phyloP scores from a whole-genome alignment of 306 rosid genomes.

The Cucumis hystrix region DNA sequence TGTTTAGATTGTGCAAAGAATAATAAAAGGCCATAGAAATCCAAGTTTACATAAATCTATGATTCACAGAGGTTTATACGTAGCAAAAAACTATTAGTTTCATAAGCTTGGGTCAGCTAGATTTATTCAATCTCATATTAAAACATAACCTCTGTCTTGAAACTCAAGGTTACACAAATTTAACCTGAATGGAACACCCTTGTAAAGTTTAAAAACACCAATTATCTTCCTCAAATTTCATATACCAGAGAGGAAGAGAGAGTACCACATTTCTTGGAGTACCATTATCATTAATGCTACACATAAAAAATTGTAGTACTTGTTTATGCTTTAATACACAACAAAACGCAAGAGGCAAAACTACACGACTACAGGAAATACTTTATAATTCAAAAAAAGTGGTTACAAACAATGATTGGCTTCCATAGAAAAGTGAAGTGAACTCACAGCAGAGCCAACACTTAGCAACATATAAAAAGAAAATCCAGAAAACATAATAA shows the following conservation, averaged over 20 bases:
- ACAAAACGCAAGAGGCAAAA: neutral
- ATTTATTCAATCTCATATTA: neutral
- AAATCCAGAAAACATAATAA: neutral
- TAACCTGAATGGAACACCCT: neutral
- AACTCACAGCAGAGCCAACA: neutral
- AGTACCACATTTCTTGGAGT: neutral
- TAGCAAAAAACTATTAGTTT: neutral
- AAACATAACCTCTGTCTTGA: neutral
- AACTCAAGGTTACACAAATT: neutral
- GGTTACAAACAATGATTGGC: neutral
- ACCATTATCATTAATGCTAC: neutral
- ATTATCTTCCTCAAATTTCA: neutral
- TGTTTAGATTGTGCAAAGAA: neutral
- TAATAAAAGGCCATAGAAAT: neutral
- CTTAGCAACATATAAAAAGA: neutral
- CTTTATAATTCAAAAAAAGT: neutral
- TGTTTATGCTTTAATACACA: neutral
- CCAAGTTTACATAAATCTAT: neutral
- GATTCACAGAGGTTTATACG: neutral
- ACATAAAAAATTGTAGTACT: neutral
- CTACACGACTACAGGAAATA: neutral
- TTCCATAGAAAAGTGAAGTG: neutral
- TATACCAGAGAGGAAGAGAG: neutral
- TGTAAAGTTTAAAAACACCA: neutral
- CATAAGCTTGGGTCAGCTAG: neutral